A percentile compares a stretch with the other conserved stretches of the same genome.
These are phyloP conservation scores for Stachybotrys echinatus DNA, from an alignment of 2,329 filamentous ascomycete genomes.

Conservation along the genomic window DNA sequence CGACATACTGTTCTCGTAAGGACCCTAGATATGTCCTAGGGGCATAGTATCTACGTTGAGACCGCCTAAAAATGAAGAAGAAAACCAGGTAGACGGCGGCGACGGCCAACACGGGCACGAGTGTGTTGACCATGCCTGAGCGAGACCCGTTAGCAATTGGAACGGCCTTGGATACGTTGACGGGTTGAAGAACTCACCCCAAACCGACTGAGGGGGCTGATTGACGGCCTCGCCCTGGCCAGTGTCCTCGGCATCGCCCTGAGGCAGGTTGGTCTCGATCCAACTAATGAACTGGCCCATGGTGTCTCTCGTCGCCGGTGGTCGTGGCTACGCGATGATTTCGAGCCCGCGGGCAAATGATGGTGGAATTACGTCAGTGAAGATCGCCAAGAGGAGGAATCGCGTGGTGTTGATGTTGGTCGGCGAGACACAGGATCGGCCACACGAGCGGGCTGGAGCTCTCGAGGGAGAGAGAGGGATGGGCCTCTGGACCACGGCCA, in stretches of 20 bases:
- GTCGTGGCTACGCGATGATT: background rate
- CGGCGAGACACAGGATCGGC: background rate
- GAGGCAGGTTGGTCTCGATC: slow-evolving; percentile 25
- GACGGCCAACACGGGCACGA: slow-evolving; percentile 46
- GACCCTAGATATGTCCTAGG: slow-evolving; percentile 47
- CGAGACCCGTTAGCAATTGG: too few species aligned
- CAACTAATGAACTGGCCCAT: slow-evolving; percentile 34
- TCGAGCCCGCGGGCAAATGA: background rate
- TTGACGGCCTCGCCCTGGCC: slow-evolving; percentile 16
- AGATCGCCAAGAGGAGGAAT: background rate
- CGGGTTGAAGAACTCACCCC: slow-evolving; percentile 19
- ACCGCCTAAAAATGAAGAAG: slow-evolving; percentile 45
- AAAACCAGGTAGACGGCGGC: slow-evolving; percentile 43
- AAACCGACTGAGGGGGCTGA: slow-evolving; percentile 26
- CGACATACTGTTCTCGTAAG: slow-evolving; percentile 41
- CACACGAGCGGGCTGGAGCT: background rate
- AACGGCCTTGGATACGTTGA: too few species aligned
- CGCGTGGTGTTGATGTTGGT: background rate
- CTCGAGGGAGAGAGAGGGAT: too few species aligned
- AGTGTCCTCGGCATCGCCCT: slow-evolving; percentile 7
- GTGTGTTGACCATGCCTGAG: slow-evolving; percentile 42
- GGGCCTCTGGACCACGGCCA: background rate
- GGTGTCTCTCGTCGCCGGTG: slow-evolving; percentile 5
- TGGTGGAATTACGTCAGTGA: slow-evolving; percentile 7
- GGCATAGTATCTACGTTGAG: slow-evolving; percentile 47